These are phyloP conservation scores for Leucosporidium scottii DNA, from an alignment of 768 basidiomycete genomes.

Conservation along the genomic window DNA sequence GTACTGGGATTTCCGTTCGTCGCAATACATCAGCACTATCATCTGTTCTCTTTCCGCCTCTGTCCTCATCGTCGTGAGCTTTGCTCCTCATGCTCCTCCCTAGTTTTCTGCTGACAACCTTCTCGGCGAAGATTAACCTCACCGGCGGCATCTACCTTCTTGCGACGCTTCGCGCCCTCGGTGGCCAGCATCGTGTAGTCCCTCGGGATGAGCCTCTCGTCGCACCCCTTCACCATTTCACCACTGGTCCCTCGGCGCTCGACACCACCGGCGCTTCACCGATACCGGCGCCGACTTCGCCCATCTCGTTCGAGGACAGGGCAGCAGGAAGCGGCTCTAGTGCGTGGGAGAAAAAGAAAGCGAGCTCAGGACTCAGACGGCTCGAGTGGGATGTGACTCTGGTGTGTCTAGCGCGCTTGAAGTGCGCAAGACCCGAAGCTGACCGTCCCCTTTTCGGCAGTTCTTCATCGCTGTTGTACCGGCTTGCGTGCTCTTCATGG, in stretches of 20 bases:
- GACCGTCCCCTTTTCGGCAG: neutral
- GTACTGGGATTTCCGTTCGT: neutral
- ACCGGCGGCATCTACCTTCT: conserved; percentile 6
- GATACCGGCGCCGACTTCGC: too few relatives aligned
- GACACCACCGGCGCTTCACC: too few relatives aligned
- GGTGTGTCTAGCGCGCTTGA: too few relatives aligned
- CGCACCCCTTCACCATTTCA: conserved; percentile 7
- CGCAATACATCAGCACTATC: neutral
- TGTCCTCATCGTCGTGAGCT: neutral
- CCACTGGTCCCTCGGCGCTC: neutral
- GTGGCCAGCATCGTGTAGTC: neutral
- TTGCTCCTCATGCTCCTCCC: neutral
- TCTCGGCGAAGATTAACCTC: conserved; percentile 1
- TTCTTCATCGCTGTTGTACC: conserved; percentile 11
- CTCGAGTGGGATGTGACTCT: conserved; percentile 5
- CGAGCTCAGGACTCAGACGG: conserved; percentile 1
- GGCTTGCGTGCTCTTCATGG: conserved; percentile 1
- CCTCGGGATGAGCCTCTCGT: conserved; percentile 6
- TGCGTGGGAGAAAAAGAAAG: neutral
- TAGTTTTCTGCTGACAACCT: neutral
- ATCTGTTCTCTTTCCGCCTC: conserved; percentile 3
- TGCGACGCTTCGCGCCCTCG: conserved; percentile 1
- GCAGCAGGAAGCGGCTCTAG: neutral
- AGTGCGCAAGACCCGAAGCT: neutral
- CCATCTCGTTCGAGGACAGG: too few relatives aligned